Evolutionary conservation across 208 protist species (phyloP).

Genomic region (Trichomonas vaginalis): DNA sequence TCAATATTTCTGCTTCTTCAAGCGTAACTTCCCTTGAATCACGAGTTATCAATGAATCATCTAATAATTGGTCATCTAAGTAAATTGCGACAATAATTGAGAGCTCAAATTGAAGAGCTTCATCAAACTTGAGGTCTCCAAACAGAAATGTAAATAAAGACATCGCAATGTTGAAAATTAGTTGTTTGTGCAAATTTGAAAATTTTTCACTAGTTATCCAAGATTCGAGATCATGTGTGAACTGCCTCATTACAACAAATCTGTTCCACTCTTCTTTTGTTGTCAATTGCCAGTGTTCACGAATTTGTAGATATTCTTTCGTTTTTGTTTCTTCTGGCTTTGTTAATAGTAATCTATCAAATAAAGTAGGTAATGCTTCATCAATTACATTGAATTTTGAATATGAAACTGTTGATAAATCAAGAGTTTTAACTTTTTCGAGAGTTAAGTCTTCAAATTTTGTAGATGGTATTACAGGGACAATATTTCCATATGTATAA

Average conservation of each 20-base stretch:
- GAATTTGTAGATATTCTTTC: background rate
- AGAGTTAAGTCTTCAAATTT: background rate
- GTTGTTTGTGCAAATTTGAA: background rate
- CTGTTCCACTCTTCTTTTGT: background rate
- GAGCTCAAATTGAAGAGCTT: background rate
- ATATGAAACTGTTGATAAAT: background rate
- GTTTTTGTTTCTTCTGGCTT: background rate
- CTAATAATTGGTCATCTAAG: background rate
- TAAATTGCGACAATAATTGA: background rate
- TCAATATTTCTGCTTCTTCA: background rate
- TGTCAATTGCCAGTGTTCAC: background rate
- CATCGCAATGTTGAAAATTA: background rate
- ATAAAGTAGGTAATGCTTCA: background rate
- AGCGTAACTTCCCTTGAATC: background rate
- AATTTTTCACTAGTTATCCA: background rate
- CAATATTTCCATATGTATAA: background rate
- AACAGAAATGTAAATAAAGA: background rate
- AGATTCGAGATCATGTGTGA: background rate
- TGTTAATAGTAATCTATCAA: background rate
- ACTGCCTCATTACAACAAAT: background rate
- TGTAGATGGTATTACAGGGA: background rate
- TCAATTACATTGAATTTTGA: background rate
- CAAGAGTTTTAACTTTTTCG: background rate
- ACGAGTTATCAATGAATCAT: background rate
- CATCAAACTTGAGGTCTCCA: background rate